These are phyloP conservation scores for Mycena rosella DNA, from an alignment of 768 basidiomycete species.

Conservation along the genomic window DNA sequence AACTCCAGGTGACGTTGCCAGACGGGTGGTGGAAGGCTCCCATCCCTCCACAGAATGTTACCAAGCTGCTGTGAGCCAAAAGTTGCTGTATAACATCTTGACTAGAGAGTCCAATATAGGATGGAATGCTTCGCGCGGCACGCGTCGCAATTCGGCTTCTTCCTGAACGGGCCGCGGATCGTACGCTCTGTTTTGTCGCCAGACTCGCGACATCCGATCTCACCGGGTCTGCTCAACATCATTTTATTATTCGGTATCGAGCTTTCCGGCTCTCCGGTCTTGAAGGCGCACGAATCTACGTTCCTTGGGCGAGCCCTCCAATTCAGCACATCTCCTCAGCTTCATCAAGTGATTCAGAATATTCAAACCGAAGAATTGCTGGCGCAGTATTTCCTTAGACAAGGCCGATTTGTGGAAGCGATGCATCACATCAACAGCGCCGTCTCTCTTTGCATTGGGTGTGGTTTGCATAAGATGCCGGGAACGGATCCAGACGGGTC, in stretches of 20 bases:
- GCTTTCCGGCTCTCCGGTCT: constrained; percentile 40
- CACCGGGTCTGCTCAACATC: constrained; percentile 42
- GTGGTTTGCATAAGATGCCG: constrained; percentile 30
- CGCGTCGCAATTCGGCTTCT: constrained; percentile 59
- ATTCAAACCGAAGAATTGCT: constrained; percentile 60
- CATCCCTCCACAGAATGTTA: constrained; percentile 27
- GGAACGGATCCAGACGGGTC: constrained; percentile 3
- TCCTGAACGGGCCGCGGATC: constrained; percentile 58
- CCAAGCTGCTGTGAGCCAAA: constrained; percentile 30
- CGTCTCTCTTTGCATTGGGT: constrained; percentile 36
- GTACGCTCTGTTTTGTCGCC: constrained; percentile 40
- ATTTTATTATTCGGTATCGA: constrained; percentile 50
- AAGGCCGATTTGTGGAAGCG: constrained; percentile 34
- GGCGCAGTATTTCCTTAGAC: constrained; percentile 37
- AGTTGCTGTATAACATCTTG: neutral
- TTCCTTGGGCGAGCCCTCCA: constrained; percentile 49
- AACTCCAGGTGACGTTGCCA: constrained; percentile 23
- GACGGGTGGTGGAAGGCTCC: constrained; percentile 32
- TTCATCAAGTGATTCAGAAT: constrained; percentile 50
- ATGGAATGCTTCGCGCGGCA: constrained; percentile 56
- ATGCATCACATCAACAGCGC: constrained; percentile 39
- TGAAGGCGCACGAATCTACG: constrained; percentile 42
- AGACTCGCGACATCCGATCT: constrained; percentile 34
- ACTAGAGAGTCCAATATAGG: constrained; percentile 38
- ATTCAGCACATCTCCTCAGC: constrained; percentile 41